Base-by-base conservation (phyloP, 768 basidiomycete species). In the Suillus lakei region DNA sequence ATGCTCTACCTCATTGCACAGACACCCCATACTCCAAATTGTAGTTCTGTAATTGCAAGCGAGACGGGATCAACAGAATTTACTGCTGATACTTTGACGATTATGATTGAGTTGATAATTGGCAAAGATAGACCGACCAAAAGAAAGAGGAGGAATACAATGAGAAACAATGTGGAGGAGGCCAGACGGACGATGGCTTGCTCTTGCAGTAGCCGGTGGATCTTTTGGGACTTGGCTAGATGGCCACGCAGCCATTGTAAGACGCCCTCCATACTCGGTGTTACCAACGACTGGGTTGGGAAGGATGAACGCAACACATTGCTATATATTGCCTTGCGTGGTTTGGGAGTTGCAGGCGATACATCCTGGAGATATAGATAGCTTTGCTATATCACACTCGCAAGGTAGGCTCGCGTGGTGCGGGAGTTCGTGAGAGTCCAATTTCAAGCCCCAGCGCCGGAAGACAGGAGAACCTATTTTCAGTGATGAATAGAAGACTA, bases 11-110 rank as follows among this genome's bases (percentile, higher is more conserved):
- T 86, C n/a, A 76, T 76, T 1, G 88, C 88, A 76, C 94, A 96
- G 41, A 89, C 82, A 1, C 94, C 94, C 90, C 93, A 95, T 6
- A 94, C 89, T 4, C 94, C 94, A 66, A 94, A 90, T 41, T 86
- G 83, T 12, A 93, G 76, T 68, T 83, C 79, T 4, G 87, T 89
- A 34, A 88, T 87, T 15, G 87, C 76, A 66, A 82, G 81, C 13
- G 88, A 87, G 39, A 72, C 68, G 3, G 82, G 81, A 58, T 78
- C 73, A 48, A 43, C 28, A 28, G 73, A 69, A 44, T 71, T 58
- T 43, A 67, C 63, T 69, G 76, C 79, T 3, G 77, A 62, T 41
- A 92, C 73, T 23, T 77, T 69, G 58, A 92, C 77, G 32, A 93
- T 78, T 73, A 88, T 91, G 34, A 93, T 84, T 26, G 85, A 72